A percentile compares a stretch with the other conserved stretches of the same genome.
phyloP scores from a whole-genome alignment of 2,329 filamentous ascomycete genomes.

The Trichophyton equinum region DNA sequence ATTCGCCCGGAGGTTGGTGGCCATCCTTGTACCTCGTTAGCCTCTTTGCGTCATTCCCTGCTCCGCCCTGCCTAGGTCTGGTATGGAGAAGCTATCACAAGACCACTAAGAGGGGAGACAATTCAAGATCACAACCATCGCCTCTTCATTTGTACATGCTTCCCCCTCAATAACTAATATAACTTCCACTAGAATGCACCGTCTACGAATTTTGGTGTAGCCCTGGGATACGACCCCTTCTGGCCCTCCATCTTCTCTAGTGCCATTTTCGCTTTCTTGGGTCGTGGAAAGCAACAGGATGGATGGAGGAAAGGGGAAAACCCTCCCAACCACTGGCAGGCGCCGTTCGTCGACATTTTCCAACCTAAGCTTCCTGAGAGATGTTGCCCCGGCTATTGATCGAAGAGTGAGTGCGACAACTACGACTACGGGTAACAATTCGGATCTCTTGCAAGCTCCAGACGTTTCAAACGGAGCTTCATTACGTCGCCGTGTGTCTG shows the following conservation, averaged over 20 bases:
- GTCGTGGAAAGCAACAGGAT: background rate
- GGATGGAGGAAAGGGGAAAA: background rate
- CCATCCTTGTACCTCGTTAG: background rate
- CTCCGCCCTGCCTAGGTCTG: background rate
- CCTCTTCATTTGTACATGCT: background rate
- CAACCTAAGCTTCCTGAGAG: background rate
- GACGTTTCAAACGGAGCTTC: background rate
- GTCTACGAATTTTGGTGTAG: background rate
- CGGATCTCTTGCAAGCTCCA: background rate
- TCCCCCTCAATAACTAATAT: background rate
- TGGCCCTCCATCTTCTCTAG: background rate
- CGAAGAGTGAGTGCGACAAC: background rate
- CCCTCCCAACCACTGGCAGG: background rate
- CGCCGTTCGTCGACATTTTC: background rate
- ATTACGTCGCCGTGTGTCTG: constrained; percentile 10
- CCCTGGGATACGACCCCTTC: background rate
- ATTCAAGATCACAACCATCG: background rate
- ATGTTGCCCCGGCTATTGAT: background rate
- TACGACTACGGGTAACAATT: background rate
- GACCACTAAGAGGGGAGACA: background rate
- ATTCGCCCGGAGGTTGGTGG: background rate
- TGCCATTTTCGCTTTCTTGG: background rate
- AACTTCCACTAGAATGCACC: background rate
- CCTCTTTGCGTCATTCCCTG: constrained; percentile 1
- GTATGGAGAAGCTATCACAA: background rate